These are phyloP conservation scores for Geotrichum citri-aurantii DNA, from an alignment of 1,139 yeast genomes.

Conservation along the genomic window DNA sequence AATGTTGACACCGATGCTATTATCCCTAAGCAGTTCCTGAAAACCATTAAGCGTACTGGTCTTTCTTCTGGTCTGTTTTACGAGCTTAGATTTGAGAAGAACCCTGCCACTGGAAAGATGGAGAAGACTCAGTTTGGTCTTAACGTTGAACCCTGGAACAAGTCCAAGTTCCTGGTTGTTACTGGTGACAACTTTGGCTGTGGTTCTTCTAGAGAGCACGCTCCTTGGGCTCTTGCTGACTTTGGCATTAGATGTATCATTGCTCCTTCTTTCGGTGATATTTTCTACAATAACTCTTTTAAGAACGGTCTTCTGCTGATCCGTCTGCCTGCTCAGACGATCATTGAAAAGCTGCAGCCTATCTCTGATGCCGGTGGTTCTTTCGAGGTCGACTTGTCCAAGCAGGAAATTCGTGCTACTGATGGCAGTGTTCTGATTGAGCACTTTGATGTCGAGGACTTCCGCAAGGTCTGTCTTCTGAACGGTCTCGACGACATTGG, in stretches of 20 bases:
- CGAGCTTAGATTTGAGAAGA: constrained; percentile 75
- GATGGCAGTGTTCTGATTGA: constrained; percentile 70
- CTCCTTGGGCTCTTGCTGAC: constrained; percentile 98
- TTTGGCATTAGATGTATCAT: constrained; percentile 93
- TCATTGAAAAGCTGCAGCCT: constrained; percentile 66
- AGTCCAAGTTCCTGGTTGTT: constrained; percentile 77
- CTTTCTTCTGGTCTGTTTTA: constrained; percentile 81
- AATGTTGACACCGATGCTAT: constrained; percentile 98
- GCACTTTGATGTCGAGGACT: constrained; percentile 78
- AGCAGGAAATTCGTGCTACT: constrained; percentile 71
- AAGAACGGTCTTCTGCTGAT: constrained; percentile 93
- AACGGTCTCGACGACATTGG: constrained; percentile 98
- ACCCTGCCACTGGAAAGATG: constrained; percentile 59
- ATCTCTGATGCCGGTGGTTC: constrained; percentile 66
- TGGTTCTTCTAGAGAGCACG: constrained; percentile 98
- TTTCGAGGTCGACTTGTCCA: constrained; percentile 76
- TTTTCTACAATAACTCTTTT: constrained; percentile 92
- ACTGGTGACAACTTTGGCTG: constrained; percentile 98
- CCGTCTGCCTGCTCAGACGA: constrained; percentile 71
- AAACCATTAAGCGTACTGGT: constrained; percentile 96
- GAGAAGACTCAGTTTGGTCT: constrained; percentile 82
- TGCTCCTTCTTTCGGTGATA: constrained; percentile 98
- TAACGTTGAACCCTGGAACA: constrained; percentile 74
- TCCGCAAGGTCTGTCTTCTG: constrained; percentile 89
- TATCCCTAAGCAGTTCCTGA: constrained; percentile 95